Evolutionary conservation across 371 early-diverging fungal species (phyloP).

Genomic region (Actinomucor elegans): DNA sequence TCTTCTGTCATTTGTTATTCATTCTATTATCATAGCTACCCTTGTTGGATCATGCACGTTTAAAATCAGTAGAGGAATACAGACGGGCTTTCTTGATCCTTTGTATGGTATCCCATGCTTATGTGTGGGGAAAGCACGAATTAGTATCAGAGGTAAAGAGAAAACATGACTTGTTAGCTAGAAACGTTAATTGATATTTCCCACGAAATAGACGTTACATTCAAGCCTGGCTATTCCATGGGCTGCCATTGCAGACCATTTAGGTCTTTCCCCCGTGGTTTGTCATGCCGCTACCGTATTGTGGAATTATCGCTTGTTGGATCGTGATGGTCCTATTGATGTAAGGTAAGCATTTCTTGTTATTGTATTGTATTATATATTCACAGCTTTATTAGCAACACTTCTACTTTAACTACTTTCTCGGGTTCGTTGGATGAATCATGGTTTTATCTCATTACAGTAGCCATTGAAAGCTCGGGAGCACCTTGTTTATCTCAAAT

Average conservation of each 20-base stretch:
- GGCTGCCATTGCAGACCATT: constrained; percentile 71
- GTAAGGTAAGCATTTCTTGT: constrained; percentile 53
- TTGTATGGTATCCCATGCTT: constrained; percentile 87
- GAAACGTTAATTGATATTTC: constrained; percentile 21
- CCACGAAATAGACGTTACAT: constrained; percentile 69
- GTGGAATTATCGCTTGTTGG: constrained; percentile 89
- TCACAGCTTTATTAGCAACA: constrained; percentile 53
- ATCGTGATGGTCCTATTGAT: constrained; percentile 68
- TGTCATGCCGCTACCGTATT: constrained; percentile 86
- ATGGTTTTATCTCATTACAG: constrained; percentile 94
- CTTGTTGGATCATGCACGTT: constrained; percentile 61
- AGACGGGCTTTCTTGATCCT: constrained; percentile 86
- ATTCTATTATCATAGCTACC: constrained; percentile 60
- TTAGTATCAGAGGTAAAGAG: constrained; percentile 65
- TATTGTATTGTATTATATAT: not conserved
- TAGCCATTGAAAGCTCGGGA: constrained; percentile 88
- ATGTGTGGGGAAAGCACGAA: constrained; percentile 89
- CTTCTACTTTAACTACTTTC: constrained; percentile 81
- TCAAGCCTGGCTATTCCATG: constrained; percentile 84
- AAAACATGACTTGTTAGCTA: not conserved
- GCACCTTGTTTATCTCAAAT: constrained; percentile 76
- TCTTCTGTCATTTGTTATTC: constrained; percentile 1
- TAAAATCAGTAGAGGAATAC: constrained; percentile 67
- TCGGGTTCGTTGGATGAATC: constrained; percentile 92
- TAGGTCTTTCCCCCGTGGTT: constrained; percentile 86